Evolutionary conservation across 169 alveolate genomes (phyloP).

Genomic region (Neospora caninum): DNA sequence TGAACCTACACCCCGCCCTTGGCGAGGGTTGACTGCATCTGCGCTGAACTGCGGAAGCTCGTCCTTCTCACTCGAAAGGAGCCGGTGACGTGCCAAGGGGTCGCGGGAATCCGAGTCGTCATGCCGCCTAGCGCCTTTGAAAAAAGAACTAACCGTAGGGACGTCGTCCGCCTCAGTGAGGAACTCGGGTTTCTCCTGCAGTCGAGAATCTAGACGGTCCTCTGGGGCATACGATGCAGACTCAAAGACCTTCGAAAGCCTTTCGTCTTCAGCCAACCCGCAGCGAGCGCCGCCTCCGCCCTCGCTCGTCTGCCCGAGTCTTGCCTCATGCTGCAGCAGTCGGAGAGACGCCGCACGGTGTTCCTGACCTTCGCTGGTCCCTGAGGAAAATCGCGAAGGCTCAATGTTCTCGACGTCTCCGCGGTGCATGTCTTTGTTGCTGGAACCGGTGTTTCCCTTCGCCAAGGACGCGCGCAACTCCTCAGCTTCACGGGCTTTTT

Average conservation of each 20-base stretch:
- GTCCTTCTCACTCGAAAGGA: neutral
- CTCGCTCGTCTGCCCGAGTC: neutral
- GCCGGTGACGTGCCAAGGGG: neutral
- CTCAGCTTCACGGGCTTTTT: neutral
- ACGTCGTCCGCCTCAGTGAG: neutral
- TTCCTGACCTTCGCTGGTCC: neutral
- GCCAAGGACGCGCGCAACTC: neutral
- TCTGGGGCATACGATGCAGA: neutral
- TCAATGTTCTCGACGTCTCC: neutral
- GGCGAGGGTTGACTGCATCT: neutral
- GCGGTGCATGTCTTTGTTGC: neutral
- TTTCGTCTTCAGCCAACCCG: neutral
- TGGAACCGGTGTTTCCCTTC: neutral
- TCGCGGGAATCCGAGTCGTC: neutral
- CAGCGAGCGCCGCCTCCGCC: neutral
- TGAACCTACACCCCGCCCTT: neutral
- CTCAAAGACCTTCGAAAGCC: neutral
- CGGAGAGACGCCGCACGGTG: neutral
- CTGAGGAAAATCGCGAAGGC: neutral
- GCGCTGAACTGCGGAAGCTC: neutral
- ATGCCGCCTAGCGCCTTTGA: neutral
- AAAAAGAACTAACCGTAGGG: neutral
- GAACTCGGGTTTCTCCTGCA: neutral
- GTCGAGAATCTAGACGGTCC: neutral
- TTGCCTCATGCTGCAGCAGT: neutral